Evolutionary conservation across 768 basidiomycete species (phyloP).

Genomic region (Rhodotorula diobovata): DNA sequence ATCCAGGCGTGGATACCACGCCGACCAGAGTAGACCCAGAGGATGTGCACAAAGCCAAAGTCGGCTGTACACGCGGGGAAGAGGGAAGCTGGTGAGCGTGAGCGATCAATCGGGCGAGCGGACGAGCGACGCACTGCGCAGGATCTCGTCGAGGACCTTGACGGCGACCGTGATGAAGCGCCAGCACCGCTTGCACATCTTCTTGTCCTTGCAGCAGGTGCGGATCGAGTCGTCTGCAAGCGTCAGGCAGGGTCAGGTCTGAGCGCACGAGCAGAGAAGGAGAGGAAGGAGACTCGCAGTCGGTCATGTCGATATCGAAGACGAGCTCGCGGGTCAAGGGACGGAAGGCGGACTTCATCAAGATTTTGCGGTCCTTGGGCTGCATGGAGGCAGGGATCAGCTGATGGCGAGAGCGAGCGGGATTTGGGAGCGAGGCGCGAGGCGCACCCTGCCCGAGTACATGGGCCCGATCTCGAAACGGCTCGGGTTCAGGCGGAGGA

Average conservation of each 20-base stretch:
- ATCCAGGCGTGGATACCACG: constrained; percentile 99
- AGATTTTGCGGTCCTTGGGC: constrained; percentile 84
- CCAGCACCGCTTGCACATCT: constrained; percentile 92
- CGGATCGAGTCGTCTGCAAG: constrained; percentile 71
- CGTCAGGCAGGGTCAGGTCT: too few species aligned
- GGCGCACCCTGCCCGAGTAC: constrained; percentile 74
- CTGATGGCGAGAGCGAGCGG: not conserved
- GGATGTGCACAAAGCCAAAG: constrained; percentile 80
- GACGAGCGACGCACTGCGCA: constrained; percentile 55
- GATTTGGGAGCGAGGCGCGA: too few species aligned
- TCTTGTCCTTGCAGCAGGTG: constrained; percentile 86
- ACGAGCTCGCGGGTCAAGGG: constrained; percentile 86
- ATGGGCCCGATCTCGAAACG: constrained; percentile 97
- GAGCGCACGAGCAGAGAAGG: not conserved
- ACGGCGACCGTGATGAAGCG: constrained; percentile 88
- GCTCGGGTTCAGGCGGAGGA: constrained; percentile 74
- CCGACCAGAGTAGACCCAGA: constrained; percentile 98
- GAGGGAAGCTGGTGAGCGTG: not conserved
- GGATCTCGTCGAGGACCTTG: constrained; percentile 68
- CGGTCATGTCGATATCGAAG: constrained; percentile 99
- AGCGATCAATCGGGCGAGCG: too few species aligned
- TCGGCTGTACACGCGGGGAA: constrained; percentile 53
- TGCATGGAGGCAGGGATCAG: constrained; percentile 44
- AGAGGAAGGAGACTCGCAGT: constrained; percentile 52
- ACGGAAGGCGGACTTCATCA: constrained; percentile 63